Base-by-base conservation (phyloP, 176 grass and related monocot genomes). In the Juncus inflexus region DNA sequence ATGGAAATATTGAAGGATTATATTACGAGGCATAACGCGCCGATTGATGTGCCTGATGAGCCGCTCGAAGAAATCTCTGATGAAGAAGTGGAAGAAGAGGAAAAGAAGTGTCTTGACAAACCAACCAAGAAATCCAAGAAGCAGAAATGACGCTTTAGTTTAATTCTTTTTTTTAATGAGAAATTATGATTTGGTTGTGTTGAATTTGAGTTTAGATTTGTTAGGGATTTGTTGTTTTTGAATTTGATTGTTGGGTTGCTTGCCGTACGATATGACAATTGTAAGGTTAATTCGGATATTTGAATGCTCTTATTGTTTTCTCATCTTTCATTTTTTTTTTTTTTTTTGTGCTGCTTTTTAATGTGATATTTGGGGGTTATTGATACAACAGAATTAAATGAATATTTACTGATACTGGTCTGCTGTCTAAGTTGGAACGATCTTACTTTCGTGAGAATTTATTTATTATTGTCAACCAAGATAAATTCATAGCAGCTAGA, bases 51-150 rank as follows among this genome's bases (percentile, higher is more conserved):
- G 50, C 94, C 94, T 9, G 92, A 97, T 3, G 85, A 97, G 55
- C 3, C 79, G 3, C 35, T 84, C 0, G 85, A 86, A 55, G 85
- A 83, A 3, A 60, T 65, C 3, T 91, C 82, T 0, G 55, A 50
- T 8, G 68, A 60, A 59, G 68, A 71, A 37, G 86, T 78, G 4
- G 82, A 78, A 0, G 87, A 78, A 0, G 87, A 86, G 38, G 77
- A 73, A 0, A 63, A 79, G 12, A 55, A 55, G 4, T 49, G 64
- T 14, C 54, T 67, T 1, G 66, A 83, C 45, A 89, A 88, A 16
- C 92, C 92, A 0, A 59, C 82, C 0, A 97, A 97, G 84, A 96
- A 91, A 79, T 81, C 66, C 0, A 96, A 86, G 75, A 88, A 87
- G 58, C 66, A 87, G 51, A 85, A 83, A 12, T 91, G 75, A 80